These are phyloP conservation scores for Mallotus nudiflorus DNA, from an alignment of 345 rosid genomes.

Conservation along the genomic window DNA sequence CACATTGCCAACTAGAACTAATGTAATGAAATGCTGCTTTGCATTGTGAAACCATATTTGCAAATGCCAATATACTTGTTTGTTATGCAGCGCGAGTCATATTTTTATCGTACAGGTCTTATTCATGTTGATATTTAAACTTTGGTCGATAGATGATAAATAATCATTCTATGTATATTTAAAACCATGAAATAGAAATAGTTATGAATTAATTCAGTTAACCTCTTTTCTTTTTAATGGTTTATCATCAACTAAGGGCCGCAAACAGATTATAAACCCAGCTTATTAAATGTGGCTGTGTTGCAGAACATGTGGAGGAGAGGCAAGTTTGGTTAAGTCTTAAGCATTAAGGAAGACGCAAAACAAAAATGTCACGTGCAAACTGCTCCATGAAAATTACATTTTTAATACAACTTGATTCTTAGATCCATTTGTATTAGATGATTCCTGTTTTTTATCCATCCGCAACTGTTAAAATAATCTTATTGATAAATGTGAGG, in stretches of 20 bases:
- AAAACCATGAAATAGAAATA: neutral
- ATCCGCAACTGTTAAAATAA: no score
- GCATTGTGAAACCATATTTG: neutral
- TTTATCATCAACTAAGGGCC: neutral
- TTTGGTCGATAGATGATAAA: neutral
- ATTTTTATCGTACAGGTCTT: neutral
- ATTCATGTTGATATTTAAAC: constrained; percentile 5
- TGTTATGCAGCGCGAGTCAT: neutral
- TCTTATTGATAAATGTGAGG: no score
- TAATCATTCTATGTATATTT: constrained; percentile 17
- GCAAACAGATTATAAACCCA: neutral
- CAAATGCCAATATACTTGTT: neutral
- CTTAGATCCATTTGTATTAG: no score
- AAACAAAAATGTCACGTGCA: neutral
- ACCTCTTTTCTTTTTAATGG: neutral
- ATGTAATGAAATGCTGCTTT: neutral
- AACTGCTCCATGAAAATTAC: neutral
- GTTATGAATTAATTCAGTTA: neutral
- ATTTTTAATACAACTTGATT: neutral
- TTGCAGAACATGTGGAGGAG: no score
- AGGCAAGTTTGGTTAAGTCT: no score
- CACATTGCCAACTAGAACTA: constrained; percentile 42
- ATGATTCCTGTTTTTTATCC: no score
- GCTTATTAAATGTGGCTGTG: no score
- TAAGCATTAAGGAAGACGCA: neutral